Percentiles rank a stretch among this genome's conserved stretches.
These are phyloP conservation scores for Inonotus obliquus DNA, from an alignment of 1,284 basidiomycete genomes.

Conservation along the genomic window DNA sequence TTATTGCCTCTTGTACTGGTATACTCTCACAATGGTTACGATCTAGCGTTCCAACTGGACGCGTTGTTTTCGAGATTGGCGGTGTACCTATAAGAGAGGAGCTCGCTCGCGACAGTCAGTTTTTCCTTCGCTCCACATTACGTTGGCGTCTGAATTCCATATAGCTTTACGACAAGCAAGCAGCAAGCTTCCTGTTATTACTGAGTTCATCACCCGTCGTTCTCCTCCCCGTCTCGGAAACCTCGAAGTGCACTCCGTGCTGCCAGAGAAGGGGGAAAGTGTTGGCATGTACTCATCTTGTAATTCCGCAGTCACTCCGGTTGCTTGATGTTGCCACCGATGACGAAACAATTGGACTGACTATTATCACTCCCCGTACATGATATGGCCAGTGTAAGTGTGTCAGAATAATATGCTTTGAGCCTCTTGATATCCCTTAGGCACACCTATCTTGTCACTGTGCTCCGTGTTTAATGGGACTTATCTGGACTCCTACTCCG, in stretches of 20 bases:
- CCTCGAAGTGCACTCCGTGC: conserved; percentile 46
- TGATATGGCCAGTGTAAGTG: no score
- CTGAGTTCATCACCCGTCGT: conserved; percentile 79
- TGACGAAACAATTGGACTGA: no score
- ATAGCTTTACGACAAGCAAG: conserved; percentile 85
- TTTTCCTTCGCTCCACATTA: background rate
- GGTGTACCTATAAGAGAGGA: conserved; percentile 89
- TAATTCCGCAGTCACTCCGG: background rate
- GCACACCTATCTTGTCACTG: no score
- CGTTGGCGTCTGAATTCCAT: conserved; percentile 9
- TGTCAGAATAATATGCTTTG: no score
- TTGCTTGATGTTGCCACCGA: background rate
- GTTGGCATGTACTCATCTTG: background rate
- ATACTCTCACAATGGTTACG: background rate
- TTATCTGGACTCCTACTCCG: no score
- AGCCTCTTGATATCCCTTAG: no score
- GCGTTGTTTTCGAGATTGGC: conserved; percentile 93
- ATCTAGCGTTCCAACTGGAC: conserved; percentile 80
- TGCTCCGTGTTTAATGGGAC: no score
- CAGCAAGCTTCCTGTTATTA: conserved; percentile 85
- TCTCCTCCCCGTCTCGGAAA: conserved; percentile 80
- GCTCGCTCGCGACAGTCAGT: conserved; percentile 85
- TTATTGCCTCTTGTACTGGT: background rate
- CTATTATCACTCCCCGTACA: no score
- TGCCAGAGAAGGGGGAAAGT: background rate